These are phyloP conservation scores for Coffea humblotiana DNA, from an alignment of 305 asterid species.

Conservation along the genomic window DNA sequence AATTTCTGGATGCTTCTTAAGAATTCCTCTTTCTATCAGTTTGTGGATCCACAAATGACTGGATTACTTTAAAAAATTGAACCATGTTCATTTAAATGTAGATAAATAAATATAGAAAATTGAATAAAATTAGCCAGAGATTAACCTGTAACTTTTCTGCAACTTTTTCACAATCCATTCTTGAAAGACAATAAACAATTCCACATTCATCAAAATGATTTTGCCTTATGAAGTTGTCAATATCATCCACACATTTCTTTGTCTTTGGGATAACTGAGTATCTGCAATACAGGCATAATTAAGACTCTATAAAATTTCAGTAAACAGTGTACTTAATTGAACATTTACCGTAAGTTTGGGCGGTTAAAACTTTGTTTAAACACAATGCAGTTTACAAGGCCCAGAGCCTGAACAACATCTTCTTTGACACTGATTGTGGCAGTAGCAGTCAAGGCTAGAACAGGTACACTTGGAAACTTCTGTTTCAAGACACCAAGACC, in stretches of 20 bases:
- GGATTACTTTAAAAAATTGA: background rate
- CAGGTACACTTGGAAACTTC: slow-evolving; percentile 86
- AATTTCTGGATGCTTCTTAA: background rate
- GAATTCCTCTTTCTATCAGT: background rate
- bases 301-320: slow-evolving; percentile 21
- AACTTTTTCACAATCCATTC: slow-evolving; percentile 96
- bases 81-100: slow-evolving; percentile 11
- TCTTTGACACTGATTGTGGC: slow-evolving; percentile 96
- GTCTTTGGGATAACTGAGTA: slow-evolving; percentile 92
- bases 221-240: slow-evolving; percentile 68
- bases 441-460: slow-evolving; percentile 96
- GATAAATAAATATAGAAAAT: background rate
- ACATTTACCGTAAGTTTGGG: slow-evolving; percentile 77
- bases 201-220: slow-evolving; percentile 94
- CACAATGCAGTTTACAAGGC: slow-evolving; percentile 85
- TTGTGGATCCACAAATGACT: background rate
- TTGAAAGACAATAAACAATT: slow-evolving; percentile 90
- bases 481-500: slow-evolving; percentile 93
- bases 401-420: slow-evolving; percentile 99
- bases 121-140: slow-evolving; percentile 22
- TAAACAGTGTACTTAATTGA: slow-evolving; percentile 21
- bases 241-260: slow-evolving; percentile 85
- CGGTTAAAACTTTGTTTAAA: slow-evolving; percentile 99
- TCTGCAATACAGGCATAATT: slow-evolving; percentile 56
- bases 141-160: slow-evolving; percentile 85